Evolutionary conservation across 805 yeast species (phyloP).

Genomic region (Diddensiella santjacobensis): DNA sequence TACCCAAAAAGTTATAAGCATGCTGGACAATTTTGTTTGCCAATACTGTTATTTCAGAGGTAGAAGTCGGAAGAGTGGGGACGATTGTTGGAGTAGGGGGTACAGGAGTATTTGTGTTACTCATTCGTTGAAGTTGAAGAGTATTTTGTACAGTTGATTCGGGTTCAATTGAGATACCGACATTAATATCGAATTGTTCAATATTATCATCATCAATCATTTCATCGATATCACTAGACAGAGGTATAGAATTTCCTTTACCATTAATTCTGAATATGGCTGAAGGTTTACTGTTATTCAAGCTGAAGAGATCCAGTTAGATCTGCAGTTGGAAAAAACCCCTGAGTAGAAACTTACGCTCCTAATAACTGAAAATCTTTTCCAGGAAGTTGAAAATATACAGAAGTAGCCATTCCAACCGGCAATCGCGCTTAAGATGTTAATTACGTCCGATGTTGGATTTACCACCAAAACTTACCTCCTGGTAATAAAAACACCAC

Average conservation of each 20-base stretch:
- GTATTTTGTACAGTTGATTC: conserved; percentile 58
- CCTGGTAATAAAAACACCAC: conserved; percentile 85
- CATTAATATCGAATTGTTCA: conserved; percentile 39
- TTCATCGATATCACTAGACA: conserved; percentile 47
- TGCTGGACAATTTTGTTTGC: conserved; percentile 88
- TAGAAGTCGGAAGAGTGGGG: conserved; percentile 34
- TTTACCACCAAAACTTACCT: conserved; percentile 42
- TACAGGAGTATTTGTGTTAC: conserved; percentile 27
- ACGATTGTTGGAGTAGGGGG: conserved; percentile 8
- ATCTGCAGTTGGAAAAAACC: too few species aligned
- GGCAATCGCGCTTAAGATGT: conserved; percentile 41
- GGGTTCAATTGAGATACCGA: conserved; percentile 93
- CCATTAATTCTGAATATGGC: conserved; percentile 82
- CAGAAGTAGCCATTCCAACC: conserved; percentile 70
- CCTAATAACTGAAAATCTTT: conserved; percentile 39
- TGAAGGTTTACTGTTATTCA: conserved; percentile 71
- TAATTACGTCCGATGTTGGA: too few species aligned
- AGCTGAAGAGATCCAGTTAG: conserved; percentile 43
- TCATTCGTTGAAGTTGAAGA: conserved; percentile 34
- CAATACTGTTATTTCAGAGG: conserved; percentile 50
- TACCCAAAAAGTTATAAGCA: conserved; percentile 85
- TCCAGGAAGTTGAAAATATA: conserved; percentile 79
- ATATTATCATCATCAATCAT: conserved; percentile 43
- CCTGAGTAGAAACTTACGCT: conserved; percentile 51
- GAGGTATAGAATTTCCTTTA: conserved; percentile 23